A percentile compares a stretch with the other conserved stretches of the same genome.
Conservation (phyloP, 2,329 filamentous ascomycete genomes). For the Nemania sp. region DNA sequence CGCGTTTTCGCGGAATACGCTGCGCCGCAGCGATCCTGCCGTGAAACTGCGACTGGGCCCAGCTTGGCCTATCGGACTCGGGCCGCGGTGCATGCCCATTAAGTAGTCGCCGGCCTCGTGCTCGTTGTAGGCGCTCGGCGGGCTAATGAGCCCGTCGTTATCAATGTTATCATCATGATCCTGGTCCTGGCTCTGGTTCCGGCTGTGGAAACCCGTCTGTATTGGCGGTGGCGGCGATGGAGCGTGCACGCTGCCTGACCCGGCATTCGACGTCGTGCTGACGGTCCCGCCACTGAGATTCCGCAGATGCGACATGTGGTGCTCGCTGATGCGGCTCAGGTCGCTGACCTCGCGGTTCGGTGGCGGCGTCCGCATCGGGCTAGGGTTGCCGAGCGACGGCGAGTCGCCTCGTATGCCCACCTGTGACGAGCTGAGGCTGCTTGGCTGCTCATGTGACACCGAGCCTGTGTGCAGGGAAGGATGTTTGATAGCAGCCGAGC, state of each 20-base stretch:
- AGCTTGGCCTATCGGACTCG: neutral
- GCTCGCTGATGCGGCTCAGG: constrained; percentile 47
- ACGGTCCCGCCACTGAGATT: constrained; percentile 48
- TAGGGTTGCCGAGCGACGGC: constrained; percentile 28
- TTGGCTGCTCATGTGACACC: constrained; percentile 39
- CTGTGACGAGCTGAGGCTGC: constrained; percentile 32
- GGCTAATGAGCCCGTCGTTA: constrained; percentile 3
- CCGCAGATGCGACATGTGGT: constrained; percentile 45
- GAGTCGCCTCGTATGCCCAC: constrained; percentile 31
- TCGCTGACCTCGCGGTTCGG: constrained; percentile 32
- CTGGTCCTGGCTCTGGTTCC: neutral
- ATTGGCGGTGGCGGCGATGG: constrained; percentile 18
- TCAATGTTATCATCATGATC: too few species aligned
- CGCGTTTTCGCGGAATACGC: constrained; percentile 34
- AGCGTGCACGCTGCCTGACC: constrained; percentile 1
- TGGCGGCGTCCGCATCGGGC: neutral
- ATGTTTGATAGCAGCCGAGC: constrained; percentile 31
- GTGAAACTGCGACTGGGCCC: neutral
- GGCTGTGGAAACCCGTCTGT: neutral
- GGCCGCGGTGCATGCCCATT: constrained; percentile 7
- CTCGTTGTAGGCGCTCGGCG: constrained; percentile 11
- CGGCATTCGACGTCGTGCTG: constrained; percentile 35
- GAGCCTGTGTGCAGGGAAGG: constrained; percentile 35
- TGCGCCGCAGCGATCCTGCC: constrained; percentile 24
- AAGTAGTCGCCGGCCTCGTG: constrained; percentile 20